Conservation (phyloP, 202 grass and related monocot species). For the Brachypodium distachyon region DNA sequence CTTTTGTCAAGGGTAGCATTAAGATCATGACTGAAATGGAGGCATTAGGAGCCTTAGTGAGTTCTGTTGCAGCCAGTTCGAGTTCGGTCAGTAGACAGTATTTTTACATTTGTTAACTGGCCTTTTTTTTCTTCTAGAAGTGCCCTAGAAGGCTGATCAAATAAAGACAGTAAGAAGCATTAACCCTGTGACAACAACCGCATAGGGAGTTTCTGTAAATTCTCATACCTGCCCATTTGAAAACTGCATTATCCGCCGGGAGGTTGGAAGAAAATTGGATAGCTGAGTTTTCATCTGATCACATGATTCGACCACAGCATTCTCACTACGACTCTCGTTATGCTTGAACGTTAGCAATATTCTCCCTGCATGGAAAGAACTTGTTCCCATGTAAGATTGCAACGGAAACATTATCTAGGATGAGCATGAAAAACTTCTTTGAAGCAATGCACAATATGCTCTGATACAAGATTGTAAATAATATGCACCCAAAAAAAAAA, state of each 20-base stretch:
- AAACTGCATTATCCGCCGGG: constrained; percentile 88
- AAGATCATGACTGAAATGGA: constrained; percentile 4
- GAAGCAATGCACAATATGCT: neutral
- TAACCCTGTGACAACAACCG: neutral
- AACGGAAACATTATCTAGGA: neutral
- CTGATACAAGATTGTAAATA: neutral
- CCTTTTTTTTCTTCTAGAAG: neutral
- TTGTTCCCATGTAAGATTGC: constrained; percentile 11
- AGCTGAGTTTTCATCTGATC: constrained; percentile 57
- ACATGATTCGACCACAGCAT: constrained; percentile 23
- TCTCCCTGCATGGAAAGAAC: constrained; percentile 43
- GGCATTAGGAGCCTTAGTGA: neutral
- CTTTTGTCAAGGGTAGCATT: neutral
- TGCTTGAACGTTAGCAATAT: constrained; percentile 69
- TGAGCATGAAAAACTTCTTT: neutral
- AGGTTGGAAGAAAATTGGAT: constrained; percentile 90
- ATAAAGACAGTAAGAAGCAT: neutral
- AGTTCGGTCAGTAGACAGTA: too few relatives aligned
- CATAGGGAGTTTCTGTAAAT: neutral
- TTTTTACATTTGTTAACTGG: neutral
- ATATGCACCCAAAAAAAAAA: neutral
- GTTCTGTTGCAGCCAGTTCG: too few relatives aligned
- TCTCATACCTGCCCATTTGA: constrained; percentile 75
- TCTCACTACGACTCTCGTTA: constrained; percentile 26
- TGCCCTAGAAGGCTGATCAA: neutral